Evolutionary conservation across 2,329 filamentous ascomycete species (phyloP).

Genomic region (Venturia pyrina): DNA sequence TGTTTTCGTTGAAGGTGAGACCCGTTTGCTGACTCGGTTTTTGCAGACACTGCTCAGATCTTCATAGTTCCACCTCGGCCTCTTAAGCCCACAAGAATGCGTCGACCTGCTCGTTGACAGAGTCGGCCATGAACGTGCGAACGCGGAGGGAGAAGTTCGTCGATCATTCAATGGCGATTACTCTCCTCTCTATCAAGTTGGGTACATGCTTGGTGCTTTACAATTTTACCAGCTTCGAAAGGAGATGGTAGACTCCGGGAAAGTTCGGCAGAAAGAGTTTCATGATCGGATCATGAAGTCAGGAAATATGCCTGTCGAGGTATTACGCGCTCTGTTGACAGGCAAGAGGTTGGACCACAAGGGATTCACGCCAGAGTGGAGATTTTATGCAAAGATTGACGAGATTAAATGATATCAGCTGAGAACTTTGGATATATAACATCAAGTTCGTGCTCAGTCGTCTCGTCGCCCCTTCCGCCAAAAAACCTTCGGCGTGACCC

Average conservation of each 20-base stretch:
- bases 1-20: constrained; percentile 41
- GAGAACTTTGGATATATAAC: no score
- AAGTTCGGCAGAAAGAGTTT: constrained; percentile 42
- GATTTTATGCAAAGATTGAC: constrained; percentile 31
- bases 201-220: constrained; percentile 25
- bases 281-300: constrained; percentile 43
- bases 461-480: no score
- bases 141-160: constrained; percentile 51
- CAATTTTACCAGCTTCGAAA: constrained; percentile 43
- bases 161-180: constrained; percentile 48
- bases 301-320: constrained; percentile 46
- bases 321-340: constrained; percentile 40
- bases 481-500: no score
- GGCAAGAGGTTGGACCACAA: constrained; percentile 28
- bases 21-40: neutral
- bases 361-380: constrained; percentile 41
- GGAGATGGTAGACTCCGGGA: constrained; percentile 34
- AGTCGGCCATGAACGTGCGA: constrained; percentile 50
- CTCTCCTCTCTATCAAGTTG: constrained; percentile 45
- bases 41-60: neutral
- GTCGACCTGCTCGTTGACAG: constrained; percentile 46
- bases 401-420: no score
- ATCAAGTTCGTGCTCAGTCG: no score
- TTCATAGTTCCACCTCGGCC: constrained; percentile 42
- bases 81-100: constrained; percentile 44